These are phyloP conservation scores for Desmodesmus armatus DNA, from an alignment of 139 green algal genomes.

Conservation along the genomic window DNA sequence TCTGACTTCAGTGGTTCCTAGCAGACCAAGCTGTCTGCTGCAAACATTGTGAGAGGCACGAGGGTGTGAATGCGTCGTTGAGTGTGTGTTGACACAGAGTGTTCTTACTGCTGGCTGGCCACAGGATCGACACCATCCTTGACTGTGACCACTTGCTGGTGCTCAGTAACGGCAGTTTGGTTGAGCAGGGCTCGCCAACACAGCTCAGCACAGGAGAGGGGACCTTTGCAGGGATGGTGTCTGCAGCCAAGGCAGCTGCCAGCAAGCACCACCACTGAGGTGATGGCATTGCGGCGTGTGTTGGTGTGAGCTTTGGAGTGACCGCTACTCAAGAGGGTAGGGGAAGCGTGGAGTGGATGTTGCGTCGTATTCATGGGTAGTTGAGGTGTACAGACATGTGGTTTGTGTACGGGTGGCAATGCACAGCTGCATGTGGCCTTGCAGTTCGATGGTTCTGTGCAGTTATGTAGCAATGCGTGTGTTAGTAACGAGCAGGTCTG, in stretches of 20 bases:
- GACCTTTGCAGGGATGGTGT: constrained; percentile 49
- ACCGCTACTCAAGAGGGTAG: too few species aligned
- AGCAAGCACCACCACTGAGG: constrained; percentile 7
- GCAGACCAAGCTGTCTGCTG: too few species aligned
- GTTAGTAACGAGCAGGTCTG: too few species aligned
- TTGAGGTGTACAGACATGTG: too few species aligned
- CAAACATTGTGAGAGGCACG: background rate
- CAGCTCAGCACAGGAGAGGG: constrained; percentile 51
- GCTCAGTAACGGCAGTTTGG: constrained; percentile 72
- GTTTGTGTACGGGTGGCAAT: too few species aligned
- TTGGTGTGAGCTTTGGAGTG: too few species aligned
- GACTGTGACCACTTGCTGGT: constrained; percentile 89
- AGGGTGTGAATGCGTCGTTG: background rate
- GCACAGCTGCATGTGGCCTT: too few species aligned
- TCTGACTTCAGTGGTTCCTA: too few species aligned
- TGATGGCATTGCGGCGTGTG: background rate
- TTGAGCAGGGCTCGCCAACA: constrained; percentile 72
- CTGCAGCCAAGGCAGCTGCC: constrained; percentile 35
- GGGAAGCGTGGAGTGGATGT: too few species aligned
- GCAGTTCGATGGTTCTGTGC: too few species aligned
- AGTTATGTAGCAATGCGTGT: too few species aligned
- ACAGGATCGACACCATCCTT: constrained; percentile 87
- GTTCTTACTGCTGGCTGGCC: background rate
- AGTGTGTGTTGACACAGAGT: background rate
- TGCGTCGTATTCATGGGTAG: too few species aligned